These are phyloP conservation scores for Globisporangium spiculum DNA, from an alignment of 352 stramenopile species.

Conservation along the genomic window DNA sequence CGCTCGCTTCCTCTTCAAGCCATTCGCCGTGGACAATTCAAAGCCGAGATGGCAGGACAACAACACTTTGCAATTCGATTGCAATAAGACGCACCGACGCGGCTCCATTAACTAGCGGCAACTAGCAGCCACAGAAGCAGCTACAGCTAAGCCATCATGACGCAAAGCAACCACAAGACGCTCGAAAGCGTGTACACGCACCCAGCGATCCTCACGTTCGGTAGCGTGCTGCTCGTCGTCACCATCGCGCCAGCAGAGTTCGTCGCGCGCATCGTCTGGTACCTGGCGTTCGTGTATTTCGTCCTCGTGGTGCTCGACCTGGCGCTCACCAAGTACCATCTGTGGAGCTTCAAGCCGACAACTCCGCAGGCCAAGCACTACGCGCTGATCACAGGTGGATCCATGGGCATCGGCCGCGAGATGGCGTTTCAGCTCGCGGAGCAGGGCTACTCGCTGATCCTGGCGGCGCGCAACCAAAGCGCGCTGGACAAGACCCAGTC, in stretches of 20 bases:
- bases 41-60: not conserved
- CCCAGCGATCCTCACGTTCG: constrained; percentile 17
- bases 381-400: constrained; percentile 64
- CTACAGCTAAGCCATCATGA: not conserved
- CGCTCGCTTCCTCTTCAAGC: not conserved
- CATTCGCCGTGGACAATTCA: not conserved
- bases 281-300: constrained; percentile 35
- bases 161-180: constrained; percentile 9
- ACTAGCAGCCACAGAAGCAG: not conserved
- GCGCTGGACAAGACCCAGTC: constrained; percentile 49
- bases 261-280: constrained; percentile 22
- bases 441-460: constrained; percentile 60
- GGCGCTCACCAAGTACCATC: constrained; percentile 45
- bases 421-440: constrained; percentile 63
- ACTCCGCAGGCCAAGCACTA: constrained; percentile 28
- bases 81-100: not conserved
- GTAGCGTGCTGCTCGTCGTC: constrained; percentile 30
- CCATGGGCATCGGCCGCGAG: constrained; percentile 63
- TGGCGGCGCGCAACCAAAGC: constrained; percentile 42
- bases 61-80: not conserved
- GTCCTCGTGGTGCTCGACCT: constrained; percentile 33
- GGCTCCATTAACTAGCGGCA: not conserved
- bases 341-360: constrained; percentile 36
- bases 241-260: constrained; percentile 18
- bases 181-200: constrained; percentile 15